Conservation (phyloP, 163 green algal species). For the Prototheca stagnorum region DNA sequence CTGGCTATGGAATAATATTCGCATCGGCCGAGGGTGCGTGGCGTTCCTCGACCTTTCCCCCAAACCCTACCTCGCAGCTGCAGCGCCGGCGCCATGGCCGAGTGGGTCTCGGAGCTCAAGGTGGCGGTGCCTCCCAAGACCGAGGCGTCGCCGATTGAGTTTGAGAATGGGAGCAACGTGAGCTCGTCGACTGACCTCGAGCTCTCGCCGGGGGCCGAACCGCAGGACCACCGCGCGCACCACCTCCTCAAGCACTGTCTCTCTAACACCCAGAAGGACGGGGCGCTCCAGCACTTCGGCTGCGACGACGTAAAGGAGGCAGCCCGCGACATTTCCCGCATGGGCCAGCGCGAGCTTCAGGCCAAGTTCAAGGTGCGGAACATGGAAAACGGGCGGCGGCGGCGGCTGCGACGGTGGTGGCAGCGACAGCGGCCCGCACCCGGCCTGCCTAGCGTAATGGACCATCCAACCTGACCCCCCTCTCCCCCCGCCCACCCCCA, state of each 20-base stretch:
- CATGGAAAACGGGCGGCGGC: neutral
- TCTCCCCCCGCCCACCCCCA: neutral
- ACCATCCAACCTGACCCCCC: neutral
- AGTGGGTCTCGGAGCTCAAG: neutral
- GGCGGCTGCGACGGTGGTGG: neutral
- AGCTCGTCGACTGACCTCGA: slow-evolving; percentile 2
- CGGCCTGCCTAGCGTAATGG: neutral
- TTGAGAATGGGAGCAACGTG: slow-evolving; percentile 4
- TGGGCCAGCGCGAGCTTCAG: slow-evolving; percentile 28
- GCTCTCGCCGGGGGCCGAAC: neutral
- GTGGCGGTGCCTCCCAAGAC: neutral
- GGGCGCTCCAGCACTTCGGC: slow-evolving; percentile 17
- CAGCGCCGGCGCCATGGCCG: neutral
- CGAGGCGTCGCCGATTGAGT: neutral
- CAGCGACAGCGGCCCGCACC: neutral
- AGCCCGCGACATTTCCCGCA: slow-evolving; percentile 16
- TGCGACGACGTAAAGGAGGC: slow-evolving; percentile 18
- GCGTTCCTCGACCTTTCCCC: neutral
- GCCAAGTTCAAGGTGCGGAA: slow-evolving; percentile 21
- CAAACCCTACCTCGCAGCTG: neutral
- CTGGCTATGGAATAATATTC: too few species aligned
- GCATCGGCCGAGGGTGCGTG: too few species aligned
- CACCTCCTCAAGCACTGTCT: slow-evolving; percentile 30
- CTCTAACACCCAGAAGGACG: slow-evolving; percentile 5
- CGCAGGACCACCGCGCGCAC: slow-evolving; percentile 8